A percentile compares a stretch with the other conserved stretches of the same genome.
Conservation (phyloP, 2,329 filamentous ascomycete species). For the Neobulgaria alba region DNA sequence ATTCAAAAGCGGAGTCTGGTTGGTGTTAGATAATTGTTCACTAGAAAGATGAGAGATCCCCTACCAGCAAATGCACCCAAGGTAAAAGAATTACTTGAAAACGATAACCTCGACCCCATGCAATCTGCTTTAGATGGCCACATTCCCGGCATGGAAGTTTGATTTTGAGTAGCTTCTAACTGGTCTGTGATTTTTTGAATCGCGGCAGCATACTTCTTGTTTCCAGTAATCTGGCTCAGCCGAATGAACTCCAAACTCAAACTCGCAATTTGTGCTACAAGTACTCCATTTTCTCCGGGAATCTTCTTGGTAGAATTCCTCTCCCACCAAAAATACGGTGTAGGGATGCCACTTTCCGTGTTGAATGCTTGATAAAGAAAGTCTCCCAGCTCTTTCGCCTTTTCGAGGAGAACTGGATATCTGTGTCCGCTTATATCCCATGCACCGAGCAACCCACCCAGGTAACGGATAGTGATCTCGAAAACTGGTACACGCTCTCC, state of each 20-base stretch:
- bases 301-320: slow-evolving; percentile 39
- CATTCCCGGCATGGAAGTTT: slow-evolving; percentile 50
- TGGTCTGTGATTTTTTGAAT: slow-evolving; percentile 48
- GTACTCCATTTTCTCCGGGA: slow-evolving; percentile 28
- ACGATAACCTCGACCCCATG: slow-evolving; percentile 29
- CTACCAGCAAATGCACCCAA: slow-evolving; percentile 36
- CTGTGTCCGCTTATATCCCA: slow-evolving; percentile 28
- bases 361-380: slow-evolving; percentile 36
- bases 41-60: not conserved
- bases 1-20: slow-evolving; percentile 54
- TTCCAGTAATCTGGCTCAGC: slow-evolving; percentile 51
- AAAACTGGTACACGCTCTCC: slow-evolving; percentile 29
- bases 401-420: slow-evolving; percentile 24
- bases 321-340: slow-evolving; percentile 21
- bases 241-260: slow-evolving; percentile 46
- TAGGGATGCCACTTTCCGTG: slow-evolving; percentile 44
- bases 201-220: slow-evolving; percentile 54
- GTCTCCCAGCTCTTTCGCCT: slow-evolving; percentile 27
- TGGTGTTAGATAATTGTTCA: slow-evolving; percentile 46
- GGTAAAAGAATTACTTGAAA: slow-evolving; percentile 39
- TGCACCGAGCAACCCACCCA: slow-evolving; percentile 31
- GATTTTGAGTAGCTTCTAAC: slow-evolving; percentile 44
- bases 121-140: slow-evolving; percentile 50
- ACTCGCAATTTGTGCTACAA: slow-evolving; percentile 53
- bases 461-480: slow-evolving; percentile 33